phyloP scores from a whole-genome alignment of 148 eudicot species.

The Chenopodium suecicum region DNA sequence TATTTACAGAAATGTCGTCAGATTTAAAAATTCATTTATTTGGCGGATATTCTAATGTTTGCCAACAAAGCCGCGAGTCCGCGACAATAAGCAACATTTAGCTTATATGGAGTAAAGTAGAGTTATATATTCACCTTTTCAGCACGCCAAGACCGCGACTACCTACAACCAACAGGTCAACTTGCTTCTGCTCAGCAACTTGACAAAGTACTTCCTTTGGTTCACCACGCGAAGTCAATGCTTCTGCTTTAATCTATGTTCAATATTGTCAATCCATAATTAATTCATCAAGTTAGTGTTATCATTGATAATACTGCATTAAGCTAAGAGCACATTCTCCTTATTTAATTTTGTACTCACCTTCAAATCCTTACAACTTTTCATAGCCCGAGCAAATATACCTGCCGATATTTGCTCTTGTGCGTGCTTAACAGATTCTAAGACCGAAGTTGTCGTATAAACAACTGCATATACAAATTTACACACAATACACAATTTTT shows the following conservation, averaged over 20 bases:
- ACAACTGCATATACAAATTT: conserved; percentile 32
- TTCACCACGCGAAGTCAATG: conserved; percentile 44
- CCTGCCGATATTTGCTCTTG: conserved; percentile 41
- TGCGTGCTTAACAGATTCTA: conserved; percentile 45
- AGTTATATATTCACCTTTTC: conserved; percentile 41
- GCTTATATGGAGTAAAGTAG: not conserved
- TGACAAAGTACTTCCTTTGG: conserved; percentile 54
- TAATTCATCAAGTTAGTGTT: not conserved
- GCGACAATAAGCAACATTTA: too few relatives aligned
- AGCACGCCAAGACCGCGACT: conserved; percentile 61
- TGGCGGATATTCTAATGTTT: too few relatives aligned
- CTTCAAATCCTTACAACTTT: conserved; percentile 38
- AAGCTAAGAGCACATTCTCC: too few relatives aligned
- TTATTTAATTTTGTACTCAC: conserved; percentile 5
- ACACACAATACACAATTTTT: not conserved
- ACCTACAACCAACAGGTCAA: conserved; percentile 59
- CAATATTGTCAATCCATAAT: too few relatives aligned
- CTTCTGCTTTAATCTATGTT: conserved; percentile 42
- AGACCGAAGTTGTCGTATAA: conserved; percentile 39
- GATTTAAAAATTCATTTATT: too few relatives aligned
- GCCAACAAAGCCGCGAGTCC: too few relatives aligned
- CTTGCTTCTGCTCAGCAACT: conserved; percentile 46
- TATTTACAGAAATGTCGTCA: too few relatives aligned
- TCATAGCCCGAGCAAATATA: conserved; percentile 45
- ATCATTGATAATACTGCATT: too few relatives aligned